phyloP scores from a whole-genome alignment of 164 flowering plant genomes.

The Stephania yunnanensis region DNA sequence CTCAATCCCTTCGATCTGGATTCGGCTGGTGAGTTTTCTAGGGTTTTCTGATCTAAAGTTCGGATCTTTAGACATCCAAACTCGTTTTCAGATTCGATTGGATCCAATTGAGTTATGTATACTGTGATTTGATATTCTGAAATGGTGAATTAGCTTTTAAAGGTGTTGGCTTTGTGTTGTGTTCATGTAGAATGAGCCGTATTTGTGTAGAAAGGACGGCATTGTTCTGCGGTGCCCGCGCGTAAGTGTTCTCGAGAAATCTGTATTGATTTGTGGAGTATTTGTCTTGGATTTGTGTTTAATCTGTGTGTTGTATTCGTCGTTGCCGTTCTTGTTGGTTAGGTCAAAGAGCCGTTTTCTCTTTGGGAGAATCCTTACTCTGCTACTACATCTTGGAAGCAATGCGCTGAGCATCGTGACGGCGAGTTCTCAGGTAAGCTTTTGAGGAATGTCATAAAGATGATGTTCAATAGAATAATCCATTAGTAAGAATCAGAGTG shows the following conservation, averaged over 20 bases:
- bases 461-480: no score
- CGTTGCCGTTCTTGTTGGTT: background rate
- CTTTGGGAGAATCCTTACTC: conserved; percentile 95
- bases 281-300: conserved; percentile 1
- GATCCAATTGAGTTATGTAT: background rate
- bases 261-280: background rate
- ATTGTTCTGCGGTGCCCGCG: conserved; percentile 74
- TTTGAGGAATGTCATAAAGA: no score
- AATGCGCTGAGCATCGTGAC: conserved; percentile 82
- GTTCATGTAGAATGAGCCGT: conserved; percentile 69
- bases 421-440: conserved; percentile 56
- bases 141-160: background rate
- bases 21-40: conserved; percentile 38
- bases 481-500: background rate
- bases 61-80: background rate
- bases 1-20: conserved; percentile 44
- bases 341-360: conserved; percentile 91
- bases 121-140: background rate
- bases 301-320: background rate
- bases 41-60: background rate
- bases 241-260: conserved; percentile 39
- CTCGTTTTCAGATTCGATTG: background rate
- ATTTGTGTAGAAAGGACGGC: conserved; percentile 89
- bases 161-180: no score
- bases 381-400: conserved; percentile 95